phyloP scores from a whole-genome alignment of 2,329 filamentous ascomycete species.

The Fusarium sp. region DNA sequence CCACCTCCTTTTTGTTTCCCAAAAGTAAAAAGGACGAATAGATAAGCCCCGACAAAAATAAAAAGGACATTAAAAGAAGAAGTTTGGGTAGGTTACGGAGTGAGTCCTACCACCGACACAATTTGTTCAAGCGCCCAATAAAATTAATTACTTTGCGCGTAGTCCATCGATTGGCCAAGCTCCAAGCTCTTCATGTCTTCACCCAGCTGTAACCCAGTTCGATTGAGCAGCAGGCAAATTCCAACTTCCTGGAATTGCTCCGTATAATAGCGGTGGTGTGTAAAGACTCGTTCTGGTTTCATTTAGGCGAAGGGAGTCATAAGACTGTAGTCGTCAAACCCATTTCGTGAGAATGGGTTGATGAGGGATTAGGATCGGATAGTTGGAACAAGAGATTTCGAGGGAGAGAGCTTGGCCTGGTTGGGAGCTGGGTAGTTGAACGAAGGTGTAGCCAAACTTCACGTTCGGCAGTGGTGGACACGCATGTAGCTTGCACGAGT shows the following conservation, averaged over 20 bases:
- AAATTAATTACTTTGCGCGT: background rate
- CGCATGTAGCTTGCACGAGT: background rate
- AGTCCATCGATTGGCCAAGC: constrained; percentile 18
- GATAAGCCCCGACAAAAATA: constrained; percentile 40
- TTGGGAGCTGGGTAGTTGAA: constrained; percentile 32
- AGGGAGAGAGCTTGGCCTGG: constrained; percentile 28
- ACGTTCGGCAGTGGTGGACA: constrained; percentile 17
- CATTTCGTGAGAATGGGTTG: constrained; percentile 21
- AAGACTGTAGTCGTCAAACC: constrained; percentile 29
- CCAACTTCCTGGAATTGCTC: constrained; percentile 31
- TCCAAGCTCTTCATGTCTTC: constrained; percentile 5
- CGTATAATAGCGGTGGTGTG: constrained; percentile 18
- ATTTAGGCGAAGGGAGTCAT: constrained; percentile 3
- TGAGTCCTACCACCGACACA: constrained; percentile 19
- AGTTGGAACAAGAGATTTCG: constrained; percentile 23
- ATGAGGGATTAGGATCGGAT: constrained; percentile 23
- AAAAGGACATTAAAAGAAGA: constrained; percentile 40
- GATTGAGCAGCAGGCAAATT: constrained; percentile 17
- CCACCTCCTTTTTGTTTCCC: constrained; percentile 39
- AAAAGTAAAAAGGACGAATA: constrained; percentile 39
- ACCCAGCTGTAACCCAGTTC: constrained; percentile 8
- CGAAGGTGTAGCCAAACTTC: constrained; percentile 19
- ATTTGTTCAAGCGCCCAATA: constrained; percentile 22
- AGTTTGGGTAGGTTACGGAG: constrained; percentile 11
- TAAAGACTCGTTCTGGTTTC: constrained; percentile 8